These are phyloP conservation scores for Sonneratia caseolaris DNA, from an alignment of 345 rosid genomes.

Conservation along the genomic window DNA sequence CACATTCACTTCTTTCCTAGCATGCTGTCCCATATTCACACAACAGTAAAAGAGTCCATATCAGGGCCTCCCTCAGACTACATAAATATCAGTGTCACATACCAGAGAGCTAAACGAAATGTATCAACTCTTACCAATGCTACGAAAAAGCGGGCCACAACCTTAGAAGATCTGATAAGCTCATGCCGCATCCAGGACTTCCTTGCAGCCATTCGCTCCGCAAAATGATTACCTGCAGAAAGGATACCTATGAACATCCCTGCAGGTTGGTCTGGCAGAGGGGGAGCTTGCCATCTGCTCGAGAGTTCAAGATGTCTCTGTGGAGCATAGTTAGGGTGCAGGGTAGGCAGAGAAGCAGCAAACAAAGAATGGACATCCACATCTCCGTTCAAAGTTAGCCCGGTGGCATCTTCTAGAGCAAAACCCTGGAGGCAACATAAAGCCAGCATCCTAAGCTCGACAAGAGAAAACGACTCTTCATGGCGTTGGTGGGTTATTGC, in stretches of 20 bases:
- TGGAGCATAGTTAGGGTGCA: conserved; percentile 44
- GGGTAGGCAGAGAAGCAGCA: too few relatives aligned
- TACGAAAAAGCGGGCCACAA: conserved; percentile 45
- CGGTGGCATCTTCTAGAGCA: conserved; percentile 95
- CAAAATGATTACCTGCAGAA: conserved; percentile 89
- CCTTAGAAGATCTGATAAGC: conserved; percentile 68
- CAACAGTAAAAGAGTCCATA: too few relatives aligned
- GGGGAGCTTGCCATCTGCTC: conserved; percentile 68
- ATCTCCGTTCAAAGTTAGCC: conserved; percentile 44
- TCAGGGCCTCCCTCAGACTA: too few relatives aligned
- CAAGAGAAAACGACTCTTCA: neutral
- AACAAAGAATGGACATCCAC: too few relatives aligned
- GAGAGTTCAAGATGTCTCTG: conserved; percentile 77
- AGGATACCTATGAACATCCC: too few relatives aligned
- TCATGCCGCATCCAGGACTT: conserved; percentile 91
- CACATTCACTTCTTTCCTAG: too few relatives aligned
- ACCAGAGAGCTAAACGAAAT: too few relatives aligned
- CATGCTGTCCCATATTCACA: too few relatives aligned
- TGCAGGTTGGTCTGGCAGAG: conserved; percentile 29
- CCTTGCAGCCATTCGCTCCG: conserved; percentile 94
- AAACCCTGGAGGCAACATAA: conserved; percentile 49
- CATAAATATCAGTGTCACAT: too few relatives aligned
- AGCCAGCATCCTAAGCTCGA: conserved; percentile 6
- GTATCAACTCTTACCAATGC: too few relatives aligned
- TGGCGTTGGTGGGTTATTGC: neutral